phyloP scores from a whole-genome alignment of 2,329 filamentous ascomycete species.

The Fonsecaea pugnacius region DNA sequence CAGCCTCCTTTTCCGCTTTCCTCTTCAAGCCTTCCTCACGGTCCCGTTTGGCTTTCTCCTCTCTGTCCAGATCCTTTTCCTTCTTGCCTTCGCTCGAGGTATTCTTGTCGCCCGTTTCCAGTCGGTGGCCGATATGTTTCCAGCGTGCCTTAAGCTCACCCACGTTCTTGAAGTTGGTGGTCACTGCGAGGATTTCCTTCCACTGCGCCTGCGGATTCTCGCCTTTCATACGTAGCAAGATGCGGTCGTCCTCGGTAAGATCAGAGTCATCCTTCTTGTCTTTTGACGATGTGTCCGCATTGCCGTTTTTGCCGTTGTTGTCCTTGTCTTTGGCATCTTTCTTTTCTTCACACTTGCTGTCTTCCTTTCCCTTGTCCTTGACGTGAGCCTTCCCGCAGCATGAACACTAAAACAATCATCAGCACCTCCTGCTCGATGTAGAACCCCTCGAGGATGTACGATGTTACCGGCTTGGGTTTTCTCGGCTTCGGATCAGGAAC shows the following conservation, averaged over 20 bases:
- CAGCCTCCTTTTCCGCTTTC: conserved; percentile 12
- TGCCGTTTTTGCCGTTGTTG: conserved; percentile 13
- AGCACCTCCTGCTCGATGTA: neutral
- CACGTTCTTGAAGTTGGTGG: conserved; percentile 24
- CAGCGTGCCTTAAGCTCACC: conserved; percentile 32
- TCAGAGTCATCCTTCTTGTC: conserved; percentile 20
- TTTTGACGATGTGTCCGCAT: conserved; percentile 8
- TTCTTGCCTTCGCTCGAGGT: conserved; percentile 14
- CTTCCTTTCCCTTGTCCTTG: neutral
- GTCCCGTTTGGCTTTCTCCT: conserved; percentile 4
- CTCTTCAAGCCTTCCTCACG: conserved; percentile 24
- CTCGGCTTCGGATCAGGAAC: conserved; percentile 30
- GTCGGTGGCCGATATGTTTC: conserved; percentile 33
- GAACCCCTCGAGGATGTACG: neutral
- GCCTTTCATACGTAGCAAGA: conserved; percentile 38
- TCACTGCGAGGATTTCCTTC: conserved; percentile 34
- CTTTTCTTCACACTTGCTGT: conserved; percentile 1
- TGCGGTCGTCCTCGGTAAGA: conserved; percentile 35
- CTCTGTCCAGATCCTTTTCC: conserved; percentile 20
- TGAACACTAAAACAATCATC: conserved; percentile 23
- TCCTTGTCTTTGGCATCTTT: conserved; percentile 13
- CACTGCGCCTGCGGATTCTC: conserved; percentile 32
- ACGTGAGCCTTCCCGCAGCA: conserved; percentile 31
- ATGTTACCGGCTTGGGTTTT: conserved; percentile 22
- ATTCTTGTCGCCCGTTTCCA: conserved; percentile 19